phyloP scores from a whole-genome alignment of 192 early-diverging fungal species.

The Cetraspora pellucida region DNA sequence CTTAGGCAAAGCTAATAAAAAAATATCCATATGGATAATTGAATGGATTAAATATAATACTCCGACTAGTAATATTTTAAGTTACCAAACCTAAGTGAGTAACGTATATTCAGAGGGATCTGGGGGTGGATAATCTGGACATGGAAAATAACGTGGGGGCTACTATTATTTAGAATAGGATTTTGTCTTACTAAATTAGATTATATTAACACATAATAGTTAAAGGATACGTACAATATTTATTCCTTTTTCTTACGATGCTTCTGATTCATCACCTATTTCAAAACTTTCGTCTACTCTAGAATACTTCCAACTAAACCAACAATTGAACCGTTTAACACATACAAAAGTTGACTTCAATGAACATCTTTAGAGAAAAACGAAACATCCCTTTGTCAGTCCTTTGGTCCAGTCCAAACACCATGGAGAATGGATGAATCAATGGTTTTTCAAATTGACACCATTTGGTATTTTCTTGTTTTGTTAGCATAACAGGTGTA shows the following conservation, averaged over 20 bases:
- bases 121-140: too few relatives aligned
- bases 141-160: slow-evolving; percentile 49
- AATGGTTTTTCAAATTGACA: slow-evolving; percentile 64
- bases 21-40: too few relatives aligned
- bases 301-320: slow-evolving; percentile 66
- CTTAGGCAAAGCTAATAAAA: too few relatives aligned
- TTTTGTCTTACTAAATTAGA: background rate
- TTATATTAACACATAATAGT: background rate
- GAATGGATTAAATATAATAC: too few relatives aligned
- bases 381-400: slow-evolving; percentile 59
- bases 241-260: slow-evolving; percentile 4
- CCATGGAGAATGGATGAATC: slow-evolving; percentile 59
- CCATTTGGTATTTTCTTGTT: slow-evolving; percentile 12
- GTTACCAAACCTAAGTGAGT: too few relatives aligned
- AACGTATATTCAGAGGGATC: slow-evolving; percentile 52
- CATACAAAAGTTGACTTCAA: slow-evolving; percentile 74
- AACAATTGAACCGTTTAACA: slow-evolving; percentile 84
- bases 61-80: too few relatives aligned
- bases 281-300: background rate
- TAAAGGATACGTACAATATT: background rate
- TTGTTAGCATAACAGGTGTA: background rate
- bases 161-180: background rate
- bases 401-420: slow-evolving; percentile 61
- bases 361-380: slow-evolving; percentile 77
- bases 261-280: background rate